Evolutionary conservation across 78 protist species (phyloP), one percentile per base, ranked within the genome.

Genomic region (Pelomyxa schiedti): DNA sequence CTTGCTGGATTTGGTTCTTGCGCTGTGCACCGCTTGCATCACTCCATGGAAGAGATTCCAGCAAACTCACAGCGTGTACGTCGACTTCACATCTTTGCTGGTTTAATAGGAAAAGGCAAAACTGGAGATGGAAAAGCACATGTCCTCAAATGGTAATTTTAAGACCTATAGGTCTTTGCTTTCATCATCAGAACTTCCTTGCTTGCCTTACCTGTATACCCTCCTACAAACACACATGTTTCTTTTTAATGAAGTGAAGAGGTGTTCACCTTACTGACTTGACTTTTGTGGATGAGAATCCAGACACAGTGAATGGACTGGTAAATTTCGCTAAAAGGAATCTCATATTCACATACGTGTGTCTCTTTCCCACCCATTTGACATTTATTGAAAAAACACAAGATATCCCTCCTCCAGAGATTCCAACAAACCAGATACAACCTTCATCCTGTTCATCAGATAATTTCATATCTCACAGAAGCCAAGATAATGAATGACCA

Each of bases 231-330:
- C n/a, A n/a, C n/a, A n/a, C n/a, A n/a, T n/a, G n/a, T n/a, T n/a
- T n/a, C n/a, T n/a, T n/a, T n/a, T n/a, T n/a, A n/a, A n/a, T n/a
- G n/a, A n/a, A n/a, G n/a, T n/a, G n/a, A n/a, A n/a, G n/a, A n/a
- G 88, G 88, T 65, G 86, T 82, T 5, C 84, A 84, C 75, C 64
- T 88, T 22, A 88, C 89, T 4, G 92, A 88, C 86, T 38, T 88
- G 1, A 86, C 87, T 1, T 88, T 86, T 77, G 86, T 88, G 65
- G 92, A 88, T 16, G 92, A 88, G 75, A 84, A 88, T 42, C 86
- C 82, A 1, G 82, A 82, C 65, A 64, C 37, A 39, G 29, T 82
- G 29, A 77, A 78, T 7, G 53, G 69, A 16, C 58, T 47, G 58
- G 16, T 47, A 16, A 47, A 47, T 16, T 47, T 47, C 58, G 58